Percentiles rank a stretch among this genome's conserved stretches.
phyloP scores from a whole-genome alignment of 2,329 filamentous ascomycete genomes.

The Whalleya microplaca region DNA sequence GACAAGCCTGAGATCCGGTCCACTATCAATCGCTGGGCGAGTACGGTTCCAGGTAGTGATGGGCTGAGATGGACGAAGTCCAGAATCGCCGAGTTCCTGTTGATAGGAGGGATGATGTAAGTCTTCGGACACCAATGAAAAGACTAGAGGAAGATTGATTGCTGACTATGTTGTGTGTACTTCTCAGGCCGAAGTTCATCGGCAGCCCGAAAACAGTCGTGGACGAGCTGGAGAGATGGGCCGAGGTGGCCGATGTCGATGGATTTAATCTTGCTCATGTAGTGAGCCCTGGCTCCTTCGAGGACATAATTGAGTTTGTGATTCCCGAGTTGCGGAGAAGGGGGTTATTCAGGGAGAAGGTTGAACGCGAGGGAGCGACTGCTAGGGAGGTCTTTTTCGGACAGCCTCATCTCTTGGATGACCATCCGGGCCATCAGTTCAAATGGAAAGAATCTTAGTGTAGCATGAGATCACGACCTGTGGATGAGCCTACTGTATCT shows the following conservation, averaged over 20 bases:
- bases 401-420: slow-evolving; percentile 54
- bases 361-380: slow-evolving; percentile 22
- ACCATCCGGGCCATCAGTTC: slow-evolving; percentile 53
- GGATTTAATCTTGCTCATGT: slow-evolving; percentile 33
- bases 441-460: slow-evolving; percentile 23
- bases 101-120: too few relatives aligned
- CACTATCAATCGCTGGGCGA: too few relatives aligned
- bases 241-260: slow-evolving; percentile 27
- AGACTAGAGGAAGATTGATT: too few relatives aligned
- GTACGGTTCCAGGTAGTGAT: too few relatives aligned
- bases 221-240: slow-evolving; percentile 32
- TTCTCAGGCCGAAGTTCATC: slow-evolving; percentile 22
- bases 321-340: slow-evolving; percentile 30
- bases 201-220: slow-evolving; percentile 31
- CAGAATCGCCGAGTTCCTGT: too few relatives aligned
- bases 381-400: slow-evolving; percentile 29
- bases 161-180: background rate
- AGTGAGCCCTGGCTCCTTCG: slow-evolving; percentile 29
- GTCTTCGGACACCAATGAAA: too few relatives aligned
- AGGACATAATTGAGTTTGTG: slow-evolving; percentile 30
- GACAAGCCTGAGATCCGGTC: too few relatives aligned
- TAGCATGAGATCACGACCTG: background rate
- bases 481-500: too few relatives aligned
- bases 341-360: slow-evolving; percentile 43
- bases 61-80: too few relatives aligned